These are phyloP conservation scores for Elsinoe perseae DNA, from an alignment of 2,329 filamentous ascomycete species.

Conservation along the genomic window DNA sequence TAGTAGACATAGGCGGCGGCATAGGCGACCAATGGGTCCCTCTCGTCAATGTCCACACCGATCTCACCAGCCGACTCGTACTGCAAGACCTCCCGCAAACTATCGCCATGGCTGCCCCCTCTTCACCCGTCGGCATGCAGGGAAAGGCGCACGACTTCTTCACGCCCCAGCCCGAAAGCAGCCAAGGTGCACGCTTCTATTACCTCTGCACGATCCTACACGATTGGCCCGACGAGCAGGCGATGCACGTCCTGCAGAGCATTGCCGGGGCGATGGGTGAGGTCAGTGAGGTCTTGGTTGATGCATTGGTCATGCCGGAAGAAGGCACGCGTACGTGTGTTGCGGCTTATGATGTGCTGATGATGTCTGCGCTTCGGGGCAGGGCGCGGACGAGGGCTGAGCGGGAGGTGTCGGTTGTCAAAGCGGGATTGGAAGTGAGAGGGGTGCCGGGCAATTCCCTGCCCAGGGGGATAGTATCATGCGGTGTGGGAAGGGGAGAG, in stretches of 20 bases:
- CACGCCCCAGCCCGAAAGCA: conserved; percentile 15
- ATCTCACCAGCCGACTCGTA: conserved; percentile 21
- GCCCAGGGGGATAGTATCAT: not conserved
- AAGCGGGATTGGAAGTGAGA: not conserved
- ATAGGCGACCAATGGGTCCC: conserved; percentile 21
- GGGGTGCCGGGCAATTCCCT: not conserved
- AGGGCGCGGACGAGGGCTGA: not conserved
- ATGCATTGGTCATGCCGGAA: not conserved
- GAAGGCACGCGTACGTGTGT: not conserved
- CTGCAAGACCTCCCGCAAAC: conserved; percentile 25
- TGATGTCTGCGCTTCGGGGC: not conserved
- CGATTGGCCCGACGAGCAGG: not conserved
- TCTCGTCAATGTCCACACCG: conserved; percentile 18
- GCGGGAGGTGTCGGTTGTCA: not conserved
- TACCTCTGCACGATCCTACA: not conserved
- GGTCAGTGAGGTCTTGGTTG: not conserved
- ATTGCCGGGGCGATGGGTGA: not conserved
- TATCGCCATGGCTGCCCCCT: conserved; percentile 15
- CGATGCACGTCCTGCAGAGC: not conserved
- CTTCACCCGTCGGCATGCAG: not conserved
- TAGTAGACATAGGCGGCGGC: conserved; percentile 25
- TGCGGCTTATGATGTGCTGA: not conserved
- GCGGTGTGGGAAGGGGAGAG: not conserved
- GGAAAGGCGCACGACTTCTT: conserved; percentile 20
- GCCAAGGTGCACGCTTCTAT: not conserved